phyloP scores from a whole-genome alignment of 1,284 basidiomycete genomes.

The Pseudozyma tsukubaensis region DNA sequence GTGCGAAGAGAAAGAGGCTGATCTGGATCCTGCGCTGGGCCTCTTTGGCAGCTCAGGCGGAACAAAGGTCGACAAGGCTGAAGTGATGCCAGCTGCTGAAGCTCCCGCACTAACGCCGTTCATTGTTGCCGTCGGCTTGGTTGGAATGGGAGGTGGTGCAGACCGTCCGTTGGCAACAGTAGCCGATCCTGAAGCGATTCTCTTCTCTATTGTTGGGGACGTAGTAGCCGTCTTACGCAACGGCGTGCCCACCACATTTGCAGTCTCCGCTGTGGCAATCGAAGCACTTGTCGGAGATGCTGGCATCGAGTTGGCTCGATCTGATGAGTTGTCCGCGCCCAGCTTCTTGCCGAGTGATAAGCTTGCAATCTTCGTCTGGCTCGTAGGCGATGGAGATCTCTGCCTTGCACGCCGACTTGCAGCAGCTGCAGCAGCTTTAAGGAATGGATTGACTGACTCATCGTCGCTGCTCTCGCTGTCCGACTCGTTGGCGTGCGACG shows the following conservation, averaged over 20 bases:
- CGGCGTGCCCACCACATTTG: constrained; percentile 1
- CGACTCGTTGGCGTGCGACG: background rate
- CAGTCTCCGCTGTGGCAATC: background rate
- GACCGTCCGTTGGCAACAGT: constrained; percentile 11
- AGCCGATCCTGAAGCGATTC: constrained; percentile 33
- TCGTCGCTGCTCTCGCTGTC: constrained; percentile 21
- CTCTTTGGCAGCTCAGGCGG: constrained; percentile 43
- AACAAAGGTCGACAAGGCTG: constrained; percentile 5
- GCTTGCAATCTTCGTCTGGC: constrained; percentile 1
- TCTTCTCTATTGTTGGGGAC: constrained; percentile 26
- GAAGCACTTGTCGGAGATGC: constrained; percentile 22
- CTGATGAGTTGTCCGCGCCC: background rate
- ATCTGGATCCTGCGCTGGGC: constrained; percentile 38
- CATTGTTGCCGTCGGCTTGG: constrained; percentile 25
- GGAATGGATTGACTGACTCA: constrained; percentile 24
- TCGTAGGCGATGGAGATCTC: constrained; percentile 3
- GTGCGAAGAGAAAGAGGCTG: constrained; percentile 40
- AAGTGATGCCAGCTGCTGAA: constrained; percentile 1
- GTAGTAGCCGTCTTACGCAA: constrained; percentile 30
- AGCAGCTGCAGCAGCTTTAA: background rate
- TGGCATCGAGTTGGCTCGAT: constrained; percentile 10
- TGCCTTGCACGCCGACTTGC: background rate
- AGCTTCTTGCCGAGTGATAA: constrained; percentile 1
- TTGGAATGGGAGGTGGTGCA: constrained; percentile 41
- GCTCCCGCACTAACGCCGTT: background rate